Percentiles rank a stretch among this genome's conserved stretches.
Evolutionary conservation across 257 asterid genomes (phyloP).

Genomic region (Plantago elongata): DNA sequence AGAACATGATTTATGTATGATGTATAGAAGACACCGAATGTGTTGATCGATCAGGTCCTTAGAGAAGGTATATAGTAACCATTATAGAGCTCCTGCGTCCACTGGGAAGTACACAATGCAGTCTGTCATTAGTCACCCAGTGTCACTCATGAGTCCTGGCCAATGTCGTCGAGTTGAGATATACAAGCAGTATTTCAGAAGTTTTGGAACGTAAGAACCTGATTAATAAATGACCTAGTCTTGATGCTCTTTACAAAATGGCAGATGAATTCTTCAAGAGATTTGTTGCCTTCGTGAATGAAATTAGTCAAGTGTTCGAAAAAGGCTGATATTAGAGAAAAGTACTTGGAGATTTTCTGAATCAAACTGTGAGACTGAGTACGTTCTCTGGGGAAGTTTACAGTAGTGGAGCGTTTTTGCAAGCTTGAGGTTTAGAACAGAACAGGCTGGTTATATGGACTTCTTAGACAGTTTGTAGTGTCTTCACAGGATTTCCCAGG

Average conservation of each 20-base stretch:
- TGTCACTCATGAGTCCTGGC: too few species aligned
- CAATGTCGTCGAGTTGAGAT: too few species aligned
- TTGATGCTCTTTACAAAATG: background rate
- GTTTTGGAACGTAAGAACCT: background rate
- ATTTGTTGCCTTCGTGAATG: background rate
- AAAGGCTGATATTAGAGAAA: too few species aligned
- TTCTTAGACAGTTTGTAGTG: too few species aligned
- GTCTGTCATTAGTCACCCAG: background rate
- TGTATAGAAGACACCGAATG: background rate
- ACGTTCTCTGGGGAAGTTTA: too few species aligned
- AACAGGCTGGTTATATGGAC: too few species aligned
- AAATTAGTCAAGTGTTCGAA: background rate
- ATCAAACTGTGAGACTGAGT: too few species aligned
- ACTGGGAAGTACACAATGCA: background rate
- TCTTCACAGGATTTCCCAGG: too few species aligned
- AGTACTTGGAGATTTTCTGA: too few species aligned
- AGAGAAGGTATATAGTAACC: background rate
- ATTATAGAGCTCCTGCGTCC: background rate
- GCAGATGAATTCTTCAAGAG: background rate
- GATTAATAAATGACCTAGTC: background rate
- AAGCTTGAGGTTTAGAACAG: too few species aligned
- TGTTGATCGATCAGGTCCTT: background rate
- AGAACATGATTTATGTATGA: background rate
- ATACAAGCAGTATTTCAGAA: background rate
- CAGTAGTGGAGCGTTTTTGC: too few species aligned